Evolutionary conservation across 2,329 filamentous ascomycete genomes (phyloP).

Genomic region (Xylariaceae sp.): DNA sequence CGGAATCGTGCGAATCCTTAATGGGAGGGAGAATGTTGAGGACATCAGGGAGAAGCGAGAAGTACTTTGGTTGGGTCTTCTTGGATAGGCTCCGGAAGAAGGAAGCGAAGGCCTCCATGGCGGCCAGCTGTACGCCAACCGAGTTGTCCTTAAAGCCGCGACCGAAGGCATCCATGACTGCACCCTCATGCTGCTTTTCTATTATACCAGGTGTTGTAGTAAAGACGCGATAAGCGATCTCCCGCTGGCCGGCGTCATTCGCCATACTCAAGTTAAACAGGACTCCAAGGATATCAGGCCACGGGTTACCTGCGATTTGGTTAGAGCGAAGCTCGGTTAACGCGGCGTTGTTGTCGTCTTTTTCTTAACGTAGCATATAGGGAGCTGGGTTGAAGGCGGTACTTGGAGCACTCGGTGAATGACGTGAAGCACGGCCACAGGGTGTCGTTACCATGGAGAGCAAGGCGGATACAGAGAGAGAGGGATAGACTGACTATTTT

Average conservation of each 20-base stretch:
- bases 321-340: slow-evolving; percentile 25
- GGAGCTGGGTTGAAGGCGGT: neutral
- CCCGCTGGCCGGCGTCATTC: slow-evolving; percentile 79
- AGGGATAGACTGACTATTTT: slow-evolving; percentile 70
- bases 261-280: slow-evolving; percentile 93
- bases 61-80: slow-evolving; percentile 89
- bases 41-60: slow-evolving; percentile 83
- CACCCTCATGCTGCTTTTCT: slow-evolving; percentile 90
- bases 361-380: neutral
- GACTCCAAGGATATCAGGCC: slow-evolving; percentile 85
- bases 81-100: slow-evolving; percentile 93
- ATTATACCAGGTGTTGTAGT: slow-evolving; percentile 94
- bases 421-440: no score
- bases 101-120: slow-evolving; percentile 94
- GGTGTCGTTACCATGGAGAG: neutral
- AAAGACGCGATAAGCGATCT: slow-evolving; percentile 94
- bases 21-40: slow-evolving; percentile 94
- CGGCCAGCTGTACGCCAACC: slow-evolving; percentile 83
- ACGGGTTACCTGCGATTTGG: slow-evolving; percentile 70
- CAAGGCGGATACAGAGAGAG: no score
- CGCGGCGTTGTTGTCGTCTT: neutral
- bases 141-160: slow-evolving; percentile 91
- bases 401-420: neutral
- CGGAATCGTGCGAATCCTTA: slow-evolving; percentile 88
- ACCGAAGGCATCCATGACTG: slow-evolving; percentile 86